These are phyloP conservation scores for Saxispiralis lemnorum DNA, from an alignment of 495 filamentous ascomycete genomes.

Conservation along the genomic window DNA sequence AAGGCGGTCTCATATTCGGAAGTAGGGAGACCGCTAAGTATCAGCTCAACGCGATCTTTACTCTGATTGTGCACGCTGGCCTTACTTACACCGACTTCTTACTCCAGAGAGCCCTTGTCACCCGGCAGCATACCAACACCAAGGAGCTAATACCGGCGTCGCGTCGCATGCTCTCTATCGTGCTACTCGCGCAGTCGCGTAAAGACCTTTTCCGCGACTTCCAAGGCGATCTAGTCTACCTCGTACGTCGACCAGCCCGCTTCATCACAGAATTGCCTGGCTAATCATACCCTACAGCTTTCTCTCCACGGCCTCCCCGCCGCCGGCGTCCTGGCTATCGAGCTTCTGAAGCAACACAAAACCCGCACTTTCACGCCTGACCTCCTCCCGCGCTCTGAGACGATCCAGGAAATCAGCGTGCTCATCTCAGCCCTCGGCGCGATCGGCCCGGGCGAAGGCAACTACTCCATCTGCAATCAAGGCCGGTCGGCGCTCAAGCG, in stretches of 20 bases:
- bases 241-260: conserved; percentile 27
- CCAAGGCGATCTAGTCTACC: conserved; percentile 36
- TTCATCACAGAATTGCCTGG: background rate
- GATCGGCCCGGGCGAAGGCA: conserved; percentile 36
- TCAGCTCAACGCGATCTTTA: conserved; percentile 12
- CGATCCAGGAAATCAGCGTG: conserved; percentile 46
- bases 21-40: conserved; percentile 7
- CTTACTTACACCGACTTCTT: conserved; percentile 39
- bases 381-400: conserved; percentile 37
- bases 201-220: conserved; percentile 33
- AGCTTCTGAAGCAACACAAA: conserved; percentile 41
- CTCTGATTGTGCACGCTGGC: conserved; percentile 10
- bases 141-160: conserved; percentile 36
- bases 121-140: conserved; percentile 32
- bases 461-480: conserved; percentile 34
- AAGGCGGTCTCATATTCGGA: conserved; percentile 1
- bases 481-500: conserved; percentile 28
- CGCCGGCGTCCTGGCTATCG: conserved; percentile 42
- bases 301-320: conserved; percentile 32
- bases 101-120: conserved; percentile 37
- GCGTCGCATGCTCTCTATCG: conserved; percentile 32
- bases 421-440: conserved; percentile 41
- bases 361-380: conserved; percentile 21
- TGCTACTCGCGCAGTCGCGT: conserved; percentile 30
- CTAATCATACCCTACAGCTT: conserved; percentile 3